These are phyloP conservation scores for Candida neerlandica DNA, from an alignment of 1,139 yeast species.

Conservation along the genomic window DNA sequence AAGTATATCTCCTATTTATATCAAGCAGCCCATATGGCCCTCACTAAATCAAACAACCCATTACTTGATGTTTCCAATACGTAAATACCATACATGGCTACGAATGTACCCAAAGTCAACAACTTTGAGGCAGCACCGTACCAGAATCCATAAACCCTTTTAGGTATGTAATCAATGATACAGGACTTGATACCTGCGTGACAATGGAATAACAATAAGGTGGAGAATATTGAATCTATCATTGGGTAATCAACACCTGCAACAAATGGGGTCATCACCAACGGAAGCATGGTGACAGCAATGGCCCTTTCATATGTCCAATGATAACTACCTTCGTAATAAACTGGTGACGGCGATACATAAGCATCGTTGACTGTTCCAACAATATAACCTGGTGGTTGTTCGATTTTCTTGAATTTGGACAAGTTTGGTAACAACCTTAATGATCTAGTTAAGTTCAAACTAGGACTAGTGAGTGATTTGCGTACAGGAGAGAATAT, in stretches of 20 bases:
- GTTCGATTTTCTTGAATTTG: constrained; percentile 57
- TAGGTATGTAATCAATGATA: constrained; percentile 86
- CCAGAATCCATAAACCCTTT: constrained; percentile 69
- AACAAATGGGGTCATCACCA: constrained; percentile 70
- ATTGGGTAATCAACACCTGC: constrained; percentile 66
- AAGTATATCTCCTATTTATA: neutral
- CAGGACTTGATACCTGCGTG: constrained; percentile 85
- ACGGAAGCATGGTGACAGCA: constrained; percentile 72
- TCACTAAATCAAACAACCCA: constrained; percentile 56
- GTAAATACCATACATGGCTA: constrained; percentile 70
- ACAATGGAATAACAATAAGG: constrained; percentile 68
- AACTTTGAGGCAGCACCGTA: constrained; percentile 64
- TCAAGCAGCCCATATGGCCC: constrained; percentile 42
- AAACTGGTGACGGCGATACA: constrained; percentile 59
- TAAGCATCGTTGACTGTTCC: constrained; percentile 86
- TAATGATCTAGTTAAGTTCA: constrained; percentile 18
- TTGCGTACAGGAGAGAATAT: constrained; percentile 2
- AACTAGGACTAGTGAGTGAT: constrained; percentile 6
- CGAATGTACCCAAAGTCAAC: constrained; percentile 62
- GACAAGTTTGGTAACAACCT: constrained; percentile 50
- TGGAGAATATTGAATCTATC: constrained; percentile 68
- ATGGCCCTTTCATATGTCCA: constrained; percentile 82
- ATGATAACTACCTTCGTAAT: constrained; percentile 81
- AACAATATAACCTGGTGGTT: constrained; percentile 68
- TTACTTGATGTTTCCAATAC: constrained; percentile 53